Evolutionary conservation across 257 asterid genomes (phyloP).

Genomic region (Agastache rugosa): DNA sequence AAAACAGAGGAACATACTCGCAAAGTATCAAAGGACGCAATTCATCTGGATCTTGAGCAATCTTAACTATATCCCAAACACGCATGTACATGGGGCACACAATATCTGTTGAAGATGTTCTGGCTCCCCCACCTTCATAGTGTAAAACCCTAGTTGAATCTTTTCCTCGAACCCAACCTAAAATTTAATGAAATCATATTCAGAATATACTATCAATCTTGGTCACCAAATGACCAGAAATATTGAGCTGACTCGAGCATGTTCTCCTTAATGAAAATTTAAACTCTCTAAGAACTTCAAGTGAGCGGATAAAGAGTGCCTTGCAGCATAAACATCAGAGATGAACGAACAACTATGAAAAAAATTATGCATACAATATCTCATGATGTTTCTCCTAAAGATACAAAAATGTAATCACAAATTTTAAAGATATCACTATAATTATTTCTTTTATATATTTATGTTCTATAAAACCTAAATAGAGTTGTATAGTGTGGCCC

Average conservation of each 20-base stretch:
- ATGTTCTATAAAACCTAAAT: slow-evolving; percentile 1
- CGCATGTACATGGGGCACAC: slow-evolving; percentile 99
- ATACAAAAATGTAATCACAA: neutral
- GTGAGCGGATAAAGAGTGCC: neutral
- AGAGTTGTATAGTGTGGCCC: slow-evolving; percentile 1
- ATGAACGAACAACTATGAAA: slow-evolving; percentile 9
- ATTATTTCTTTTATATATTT: neutral
- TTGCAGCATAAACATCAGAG: neutral
- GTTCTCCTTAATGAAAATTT: neutral
- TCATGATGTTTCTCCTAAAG: slow-evolving; percentile 1
- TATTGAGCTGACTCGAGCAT: slow-evolving; percentile 1
- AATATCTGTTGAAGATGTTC: slow-evolving; percentile 91
- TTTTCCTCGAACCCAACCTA: slow-evolving; percentile 93
- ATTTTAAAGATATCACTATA: neutral
- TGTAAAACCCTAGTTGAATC: slow-evolving; percentile 87
- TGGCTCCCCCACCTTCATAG: slow-evolving; percentile 96
- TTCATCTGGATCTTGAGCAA: slow-evolving; percentile 91
- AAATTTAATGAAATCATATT: slow-evolving; percentile 23
- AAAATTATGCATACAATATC: slow-evolving; percentile 3
- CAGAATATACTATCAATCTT: slow-evolving; percentile 23
- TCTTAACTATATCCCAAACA: slow-evolving; percentile 84
- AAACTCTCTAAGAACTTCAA: neutral
- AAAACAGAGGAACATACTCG: slow-evolving; percentile 70
- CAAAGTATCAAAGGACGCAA: slow-evolving; percentile 87
- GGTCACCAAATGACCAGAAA: slow-evolving; percentile 4